Evolutionary conservation across 2,329 filamentous ascomycete species (phyloP), one percentile per base, ranked within the genome.

Genomic region (Aspergillus viridinutans): DNA sequence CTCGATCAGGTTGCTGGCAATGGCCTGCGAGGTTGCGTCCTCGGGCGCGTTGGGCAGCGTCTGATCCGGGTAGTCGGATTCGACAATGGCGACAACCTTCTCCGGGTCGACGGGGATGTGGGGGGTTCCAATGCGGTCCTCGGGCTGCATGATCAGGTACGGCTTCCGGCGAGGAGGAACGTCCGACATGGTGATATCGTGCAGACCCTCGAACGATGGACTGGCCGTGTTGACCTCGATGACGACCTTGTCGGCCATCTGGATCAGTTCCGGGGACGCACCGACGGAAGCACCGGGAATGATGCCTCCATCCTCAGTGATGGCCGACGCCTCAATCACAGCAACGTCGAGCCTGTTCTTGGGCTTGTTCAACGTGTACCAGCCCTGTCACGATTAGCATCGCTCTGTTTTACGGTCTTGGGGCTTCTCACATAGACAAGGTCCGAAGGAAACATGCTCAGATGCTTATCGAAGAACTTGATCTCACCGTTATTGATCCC

Each of bases 231-330:
- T 96, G 76, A 96, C 89, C 78, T 96, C 91, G 69, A 96, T 90
- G 69, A 96, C 91, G 76, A 96, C 82, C 80, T 96, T 96, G 72
- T 96, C 90, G 52, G 91, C 90, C 85, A 95, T 90, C 76, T 96
- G 90, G 50, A 96, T 82, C 54, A 96, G 81, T 74, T 96, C 91
- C 4, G 91, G 91, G 3, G 87, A 89, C 12, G 91, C 91, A 54
- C 91, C 91, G 26, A 96, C 90, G 9, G 87, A 91, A 35, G 91
- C 90, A 64, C 92, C 91, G 4, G 89, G 90, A 47, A 96, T 89
- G 67, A 96, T 92, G 63, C 90, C 92, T 61, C 91, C 92, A 70
- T 95, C 90, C 69, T 92, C 89, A 43, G 90, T 90, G 71, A 96
- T 95, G 54, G 90, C 90, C 17, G 87, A 90, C 2, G 91, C 91